Percentiles rank a stretch among this genome's conserved stretches.
Evolutionary conservation across 2,329 filamentous ascomycete genomes (phyloP).

Genomic region (Phoma sp.): DNA sequence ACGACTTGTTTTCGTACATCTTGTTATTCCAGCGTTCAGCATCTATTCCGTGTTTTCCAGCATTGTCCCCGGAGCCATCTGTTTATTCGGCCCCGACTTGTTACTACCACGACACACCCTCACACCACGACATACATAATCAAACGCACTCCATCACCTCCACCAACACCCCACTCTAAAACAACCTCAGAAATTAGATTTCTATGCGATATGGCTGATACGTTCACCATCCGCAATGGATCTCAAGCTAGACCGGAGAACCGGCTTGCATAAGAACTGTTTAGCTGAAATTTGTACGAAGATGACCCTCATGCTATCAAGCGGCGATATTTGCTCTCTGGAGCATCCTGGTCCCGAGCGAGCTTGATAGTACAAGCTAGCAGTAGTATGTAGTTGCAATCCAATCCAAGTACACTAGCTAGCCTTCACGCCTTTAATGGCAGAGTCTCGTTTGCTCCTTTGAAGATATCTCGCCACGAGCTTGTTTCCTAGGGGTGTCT

Average conservation of each 20-base stretch:
- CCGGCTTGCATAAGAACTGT: background rate
- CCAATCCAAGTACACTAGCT: slow-evolving; percentile 6
- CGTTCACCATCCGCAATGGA: slow-evolving; percentile 1
- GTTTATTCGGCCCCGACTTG: slow-evolving; percentile 1
- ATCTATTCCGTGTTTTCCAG: slow-evolving; percentile 10
- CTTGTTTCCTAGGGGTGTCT: too few relatives aligned
- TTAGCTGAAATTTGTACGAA: background rate
- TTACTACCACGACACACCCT: background rate
- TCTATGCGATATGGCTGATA: background rate
- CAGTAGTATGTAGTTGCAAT: slow-evolving; percentile 1
- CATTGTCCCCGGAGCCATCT: slow-evolving; percentile 10
- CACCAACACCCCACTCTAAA: slow-evolving; percentile 15
- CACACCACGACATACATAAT: slow-evolving; percentile 3
- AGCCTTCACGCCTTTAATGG: too few relatives aligned
- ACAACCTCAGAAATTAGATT: background rate
- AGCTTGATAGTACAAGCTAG: slow-evolving; percentile 3
- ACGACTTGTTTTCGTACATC: background rate
- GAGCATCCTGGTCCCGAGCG: background rate
- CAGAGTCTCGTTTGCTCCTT: too few relatives aligned
- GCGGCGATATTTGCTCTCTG: background rate
- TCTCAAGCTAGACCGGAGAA: background rate
- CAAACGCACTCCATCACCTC: background rate
- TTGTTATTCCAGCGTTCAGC: slow-evolving; percentile 15
- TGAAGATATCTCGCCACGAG: too few relatives aligned
- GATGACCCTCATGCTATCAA: background rate